These are phyloP conservation scores for Pseudonitzschia multistriata DNA, from an alignment of 108 stramenopile genomes.

Conservation along the genomic window DNA sequence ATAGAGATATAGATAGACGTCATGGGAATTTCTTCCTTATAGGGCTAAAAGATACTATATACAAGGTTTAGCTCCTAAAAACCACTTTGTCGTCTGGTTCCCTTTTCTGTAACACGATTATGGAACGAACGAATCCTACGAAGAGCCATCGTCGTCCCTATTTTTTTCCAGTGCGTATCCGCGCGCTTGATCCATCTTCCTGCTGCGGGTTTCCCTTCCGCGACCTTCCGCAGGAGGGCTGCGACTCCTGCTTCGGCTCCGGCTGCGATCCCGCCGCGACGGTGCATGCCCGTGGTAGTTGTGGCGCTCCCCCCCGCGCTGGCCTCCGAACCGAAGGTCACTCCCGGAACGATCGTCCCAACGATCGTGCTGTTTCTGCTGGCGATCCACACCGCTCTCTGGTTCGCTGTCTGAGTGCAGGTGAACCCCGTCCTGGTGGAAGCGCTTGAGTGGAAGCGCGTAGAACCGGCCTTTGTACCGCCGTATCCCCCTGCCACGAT, in stretches of 20 bases:
- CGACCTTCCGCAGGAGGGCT: conserved; percentile 12
- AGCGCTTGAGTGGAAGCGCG: conserved; percentile 51
- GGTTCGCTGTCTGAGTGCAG: conserved; percentile 14
- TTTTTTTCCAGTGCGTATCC: no score
- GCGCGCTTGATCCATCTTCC: not conserved
- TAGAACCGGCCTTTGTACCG: conserved; percentile 64
- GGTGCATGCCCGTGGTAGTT: conserved; percentile 1
- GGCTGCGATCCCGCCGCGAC: not conserved
- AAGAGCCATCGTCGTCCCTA: no score
- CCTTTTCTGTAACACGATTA: no score
- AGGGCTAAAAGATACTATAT: no score
- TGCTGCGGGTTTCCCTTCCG: not conserved
- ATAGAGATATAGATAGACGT: no score
- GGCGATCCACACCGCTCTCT: conserved; percentile 1
- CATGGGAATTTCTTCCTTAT: no score
- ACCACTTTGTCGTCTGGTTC: no score
- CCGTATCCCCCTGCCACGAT: conserved; percentile 55
- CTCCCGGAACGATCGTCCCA: not conserved
- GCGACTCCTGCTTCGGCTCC: conserved; percentile 35
- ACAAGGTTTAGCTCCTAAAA: no score
- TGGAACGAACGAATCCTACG: no score
- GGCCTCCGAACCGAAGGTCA: conserved; percentile 1
- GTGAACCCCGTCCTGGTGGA: conserved; percentile 46
- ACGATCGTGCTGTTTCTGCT: not conserved
- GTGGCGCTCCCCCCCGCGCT: conserved; percentile 6